phyloP scores from a whole-genome alignment of 1,284 basidiomycete genomes.

The Cryptococcus maquisensis region DNA sequence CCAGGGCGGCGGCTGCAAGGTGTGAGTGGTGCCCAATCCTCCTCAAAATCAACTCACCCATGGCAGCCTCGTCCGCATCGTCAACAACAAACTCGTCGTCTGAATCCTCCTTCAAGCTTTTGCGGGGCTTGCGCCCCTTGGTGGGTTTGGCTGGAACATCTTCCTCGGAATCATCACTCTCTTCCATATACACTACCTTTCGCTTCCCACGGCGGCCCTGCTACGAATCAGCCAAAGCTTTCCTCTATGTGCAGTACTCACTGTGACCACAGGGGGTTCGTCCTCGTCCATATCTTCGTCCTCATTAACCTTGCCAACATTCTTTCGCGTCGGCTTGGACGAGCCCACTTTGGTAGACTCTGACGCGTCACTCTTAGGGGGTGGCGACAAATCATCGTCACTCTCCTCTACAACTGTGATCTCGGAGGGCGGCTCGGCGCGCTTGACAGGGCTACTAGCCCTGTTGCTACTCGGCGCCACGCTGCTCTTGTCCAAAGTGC shows the following conservation, averaged over 20 bases:
- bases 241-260: conserved; percentile 9
- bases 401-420: conserved; percentile 10
- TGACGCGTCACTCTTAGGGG: conserved; percentile 14
- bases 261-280: conserved; percentile 23
- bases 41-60: conserved; percentile 25
- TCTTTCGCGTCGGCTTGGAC: conserved; percentile 22
- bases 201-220: conserved; percentile 40
- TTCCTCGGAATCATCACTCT: conserved; percentile 30
- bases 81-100: conserved; percentile 45
- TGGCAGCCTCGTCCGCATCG: conserved; percentile 38
- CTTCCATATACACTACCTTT: conserved; percentile 46
- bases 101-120: conserved; percentile 40
- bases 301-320: conserved; percentile 13
- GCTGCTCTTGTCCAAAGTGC: conserved; percentile 5
- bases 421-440: conserved; percentile 11
- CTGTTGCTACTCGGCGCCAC: conserved; percentile 15
- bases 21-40: not conserved
- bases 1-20: conserved; percentile 32
- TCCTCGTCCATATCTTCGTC: conserved; percentile 27
- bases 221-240: not conserved
- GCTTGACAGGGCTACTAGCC: conserved; percentile 18
- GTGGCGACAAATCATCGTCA: conserved; percentile 29
- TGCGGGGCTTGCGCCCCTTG: conserved; percentile 27
- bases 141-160: conserved; percentile 10
- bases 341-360: conserved; percentile 17